Conservation (phyloP, 768 basidiomycete genomes). For the Phallus indusiatus region DNA sequence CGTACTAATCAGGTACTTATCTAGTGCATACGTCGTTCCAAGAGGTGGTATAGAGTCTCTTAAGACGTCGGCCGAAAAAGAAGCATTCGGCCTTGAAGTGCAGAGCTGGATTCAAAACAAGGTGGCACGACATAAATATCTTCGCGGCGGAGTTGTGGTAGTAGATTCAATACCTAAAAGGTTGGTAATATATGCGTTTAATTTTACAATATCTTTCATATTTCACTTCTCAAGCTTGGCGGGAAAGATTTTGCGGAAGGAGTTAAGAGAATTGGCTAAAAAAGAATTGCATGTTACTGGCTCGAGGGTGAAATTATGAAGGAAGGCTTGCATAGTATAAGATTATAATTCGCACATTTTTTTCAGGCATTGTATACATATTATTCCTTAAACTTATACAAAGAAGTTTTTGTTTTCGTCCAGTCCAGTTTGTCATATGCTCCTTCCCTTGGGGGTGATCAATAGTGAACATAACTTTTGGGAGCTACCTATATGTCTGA, state of each 20-base stretch:
- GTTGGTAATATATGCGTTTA: background rate
- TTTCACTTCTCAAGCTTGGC: constrained; percentile 37
- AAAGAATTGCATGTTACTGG: constrained; percentile 28
- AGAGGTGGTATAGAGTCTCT: constrained; percentile 15
- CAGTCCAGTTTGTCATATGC: too few species aligned
- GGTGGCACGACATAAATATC: constrained; percentile 65
- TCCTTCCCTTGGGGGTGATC: too few species aligned
- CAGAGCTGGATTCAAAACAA: constrained; percentile 57
- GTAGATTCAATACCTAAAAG: constrained; percentile 60
- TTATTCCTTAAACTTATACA: too few species aligned
- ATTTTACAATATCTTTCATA: background rate
- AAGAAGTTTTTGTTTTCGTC: too few species aligned
- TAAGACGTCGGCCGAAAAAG: constrained; percentile 23
- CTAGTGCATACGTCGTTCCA: constrained; percentile 28
- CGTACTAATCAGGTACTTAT: background rate
- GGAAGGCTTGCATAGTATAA: background rate
- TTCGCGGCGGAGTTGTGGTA: constrained; percentile 64
- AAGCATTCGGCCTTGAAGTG: constrained; percentile 40
- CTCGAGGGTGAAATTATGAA: background rate
- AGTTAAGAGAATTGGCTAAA: constrained; percentile 61
- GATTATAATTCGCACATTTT: too few species aligned
- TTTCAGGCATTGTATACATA: too few species aligned
- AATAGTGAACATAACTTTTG: too few species aligned
- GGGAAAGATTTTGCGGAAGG: constrained; percentile 78
- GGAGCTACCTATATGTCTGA: too few species aligned